Evolutionary conservation across 345 rosid species (phyloP), one percentile per base, ranked within the genome.

Genomic region (Eucalyptus victrix): DNA sequence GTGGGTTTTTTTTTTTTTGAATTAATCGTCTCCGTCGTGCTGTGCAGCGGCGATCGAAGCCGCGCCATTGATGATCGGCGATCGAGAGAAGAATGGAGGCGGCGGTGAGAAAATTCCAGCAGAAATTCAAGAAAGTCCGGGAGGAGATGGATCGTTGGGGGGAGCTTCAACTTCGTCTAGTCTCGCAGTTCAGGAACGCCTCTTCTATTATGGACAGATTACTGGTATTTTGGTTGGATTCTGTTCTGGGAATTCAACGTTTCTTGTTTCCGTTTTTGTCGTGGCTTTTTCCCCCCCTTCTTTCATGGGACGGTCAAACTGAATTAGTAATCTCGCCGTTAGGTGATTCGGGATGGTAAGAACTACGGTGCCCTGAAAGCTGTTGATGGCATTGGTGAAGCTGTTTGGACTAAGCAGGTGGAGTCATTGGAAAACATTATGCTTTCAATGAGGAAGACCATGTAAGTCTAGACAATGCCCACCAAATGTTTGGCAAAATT

Each of bases 111-210:
- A 96, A 97, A 89, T 96, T 95, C 88, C 98, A 95, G 89, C 97
- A 95, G 90, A 94, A 91, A 89, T 92, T 94, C 83, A 93, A 91
- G 90, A 96, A 90, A 89, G 95, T 91, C 12, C 93, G 92, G 89
- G 97, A 95, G 44, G 95, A 94, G 89, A 93, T 96, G 95, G 92
- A 90, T 11, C 93, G 91, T 34, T 95, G 99, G 99, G 95, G 93
- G 34, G 92, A 93, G 69, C 92, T 95, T 92, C 99, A 96, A 89
- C 91, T 93, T 91, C 94, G 93, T 86, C 88, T 96, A 88, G 88
- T 94, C 45, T 94, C 96, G 2, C 97, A 92, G 87, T 97, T 94
- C 86, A 88, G 91, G 88, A 95, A 95, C 51, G 97, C 96, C 86
- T 94, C 96, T 90, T 93, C 96, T 50, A 94, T 97, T 89, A 95